These are phyloP conservation scores for Fusarium mexicanum DNA, from an alignment of 2,329 filamentous ascomycete species.

Conservation along the genomic window DNA sequence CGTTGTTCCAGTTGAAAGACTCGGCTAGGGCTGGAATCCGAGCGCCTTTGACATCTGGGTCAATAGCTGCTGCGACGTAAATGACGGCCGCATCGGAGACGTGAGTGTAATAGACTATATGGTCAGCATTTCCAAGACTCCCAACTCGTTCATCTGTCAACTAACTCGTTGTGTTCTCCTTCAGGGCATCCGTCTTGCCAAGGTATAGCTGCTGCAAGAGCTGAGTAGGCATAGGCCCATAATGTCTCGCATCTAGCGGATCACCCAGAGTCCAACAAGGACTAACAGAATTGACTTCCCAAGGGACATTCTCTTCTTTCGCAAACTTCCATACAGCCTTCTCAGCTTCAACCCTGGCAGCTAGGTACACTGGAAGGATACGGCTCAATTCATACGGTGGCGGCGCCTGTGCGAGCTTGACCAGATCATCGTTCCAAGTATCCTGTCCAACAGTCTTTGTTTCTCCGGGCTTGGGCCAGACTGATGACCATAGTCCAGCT, in stretches of 20 bases:
- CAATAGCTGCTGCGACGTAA: constrained; percentile 27
- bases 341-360: constrained; percentile 26
- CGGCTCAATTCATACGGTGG: constrained; percentile 29
- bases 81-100: constrained; percentile 32
- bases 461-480: constrained; percentile 13
- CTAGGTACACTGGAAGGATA: constrained; percentile 9
- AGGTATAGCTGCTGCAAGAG: constrained; percentile 31
- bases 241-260: constrained; percentile 17
- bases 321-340: constrained; percentile 38
- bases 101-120: constrained; percentile 33
- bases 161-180: constrained; percentile 21
- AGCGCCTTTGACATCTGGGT: constrained; percentile 11
- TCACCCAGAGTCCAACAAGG: constrained; percentile 28
- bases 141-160: rapidly evolving
- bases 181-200: constrained; percentile 10
- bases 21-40: constrained; percentile 16
- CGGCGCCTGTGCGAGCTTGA: constrained; percentile 21
- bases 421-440: constrained; percentile 32
- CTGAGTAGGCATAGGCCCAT: constrained; percentile 26
- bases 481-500: constrained; percentile 23
- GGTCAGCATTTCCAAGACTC: background rate
- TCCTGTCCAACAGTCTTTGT: constrained; percentile 6
- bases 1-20: constrained; percentile 35
- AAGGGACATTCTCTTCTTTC: constrained; percentile 20
- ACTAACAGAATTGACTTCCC: constrained; percentile 32